Percentiles rank a stretch among this genome's conserved stretches.
These are phyloP conservation scores for Ananas comosus DNA, from an alignment of 176 grass and related monocot species.

Conservation along the genomic window DNA sequence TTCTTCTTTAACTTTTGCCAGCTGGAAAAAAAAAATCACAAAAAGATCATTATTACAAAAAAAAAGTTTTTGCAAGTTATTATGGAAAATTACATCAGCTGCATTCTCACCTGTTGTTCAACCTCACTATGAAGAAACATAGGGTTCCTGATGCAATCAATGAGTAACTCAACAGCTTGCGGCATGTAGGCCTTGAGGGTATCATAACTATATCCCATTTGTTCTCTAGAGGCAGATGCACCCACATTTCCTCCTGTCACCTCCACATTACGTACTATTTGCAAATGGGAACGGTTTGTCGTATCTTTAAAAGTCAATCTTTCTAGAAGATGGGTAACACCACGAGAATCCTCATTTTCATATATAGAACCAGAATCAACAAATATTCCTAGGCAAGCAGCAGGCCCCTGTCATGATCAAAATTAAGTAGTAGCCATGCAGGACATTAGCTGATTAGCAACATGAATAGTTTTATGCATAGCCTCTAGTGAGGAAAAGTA, in stretches of 20 bases:
- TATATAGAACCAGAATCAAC: conserved; percentile 76
- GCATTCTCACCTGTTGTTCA: conserved; percentile 42
- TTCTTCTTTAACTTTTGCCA: conserved; percentile 44
- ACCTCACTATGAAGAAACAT: conserved; percentile 57
- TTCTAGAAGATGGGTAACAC: conserved; percentile 59
- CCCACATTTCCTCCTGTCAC: conserved; percentile 46
- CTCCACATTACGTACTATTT: conserved; percentile 57
- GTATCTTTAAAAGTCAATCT: conserved; percentile 84
- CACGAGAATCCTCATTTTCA: conserved; percentile 34
- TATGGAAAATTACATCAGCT: not conserved
- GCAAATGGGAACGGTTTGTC: conserved; percentile 42
- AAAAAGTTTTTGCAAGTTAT: conserved; percentile 1
- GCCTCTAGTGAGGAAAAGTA: not conserved
- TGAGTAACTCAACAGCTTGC: conserved; percentile 49
- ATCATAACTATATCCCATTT: conserved; percentile 75
- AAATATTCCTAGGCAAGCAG: conserved; percentile 60
- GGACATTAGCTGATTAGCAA: not conserved
- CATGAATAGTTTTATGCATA: too few species aligned
- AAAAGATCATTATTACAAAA: conserved; percentile 1
- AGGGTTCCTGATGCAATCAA: conserved; percentile 64
- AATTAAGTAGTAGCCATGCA: not conserved
- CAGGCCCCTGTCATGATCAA: conserved; percentile 42
- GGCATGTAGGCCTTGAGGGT: conserved; percentile 69
- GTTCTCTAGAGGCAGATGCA: conserved; percentile 51
- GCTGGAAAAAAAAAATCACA: conserved; percentile 32